phyloP scores from a whole-genome alignment of 306 rosid species.

The Benincasa hispida region DNA sequence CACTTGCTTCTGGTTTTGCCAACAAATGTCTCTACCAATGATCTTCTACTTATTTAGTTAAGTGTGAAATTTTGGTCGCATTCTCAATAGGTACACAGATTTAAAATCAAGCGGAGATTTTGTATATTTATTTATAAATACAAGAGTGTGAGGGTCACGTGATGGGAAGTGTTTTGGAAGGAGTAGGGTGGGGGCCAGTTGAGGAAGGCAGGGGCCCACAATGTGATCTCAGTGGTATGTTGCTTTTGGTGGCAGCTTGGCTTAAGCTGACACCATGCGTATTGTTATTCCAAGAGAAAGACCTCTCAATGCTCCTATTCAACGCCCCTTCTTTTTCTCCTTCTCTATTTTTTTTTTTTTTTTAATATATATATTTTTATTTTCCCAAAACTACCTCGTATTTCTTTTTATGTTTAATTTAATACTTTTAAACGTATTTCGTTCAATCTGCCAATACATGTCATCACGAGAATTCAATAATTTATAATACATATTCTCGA shows the following conservation, averaged over 20 bases:
- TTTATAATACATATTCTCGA: no score
- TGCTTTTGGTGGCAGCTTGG: conserved; percentile 45
- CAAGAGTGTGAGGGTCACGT: not conserved
- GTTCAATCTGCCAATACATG: no score
- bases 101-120: no score
- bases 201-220: conserved; percentile 16
- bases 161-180: not conserved
- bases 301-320: conserved; percentile 19
- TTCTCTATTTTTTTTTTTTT: not conserved
- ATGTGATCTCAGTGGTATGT: conserved; percentile 40
- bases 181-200: not conserved
- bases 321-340: not conserved
- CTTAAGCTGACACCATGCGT: conserved; percentile 23
- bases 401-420: not conserved
- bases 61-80: no score
- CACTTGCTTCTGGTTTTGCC: no score
- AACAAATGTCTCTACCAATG: no score
- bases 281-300: conserved; percentile 14
- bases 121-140: no score
- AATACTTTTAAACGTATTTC: not conserved
- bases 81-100: no score
- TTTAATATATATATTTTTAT: not conserved
- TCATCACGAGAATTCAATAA: no score
- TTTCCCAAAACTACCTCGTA: not conserved
- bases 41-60: no score